A percentile compares a stretch with the other conserved stretches of the same genome.
Evolutionary conservation across 306 rosid genomes (phyloP).

Genomic region (Vigna hirtella): DNA sequence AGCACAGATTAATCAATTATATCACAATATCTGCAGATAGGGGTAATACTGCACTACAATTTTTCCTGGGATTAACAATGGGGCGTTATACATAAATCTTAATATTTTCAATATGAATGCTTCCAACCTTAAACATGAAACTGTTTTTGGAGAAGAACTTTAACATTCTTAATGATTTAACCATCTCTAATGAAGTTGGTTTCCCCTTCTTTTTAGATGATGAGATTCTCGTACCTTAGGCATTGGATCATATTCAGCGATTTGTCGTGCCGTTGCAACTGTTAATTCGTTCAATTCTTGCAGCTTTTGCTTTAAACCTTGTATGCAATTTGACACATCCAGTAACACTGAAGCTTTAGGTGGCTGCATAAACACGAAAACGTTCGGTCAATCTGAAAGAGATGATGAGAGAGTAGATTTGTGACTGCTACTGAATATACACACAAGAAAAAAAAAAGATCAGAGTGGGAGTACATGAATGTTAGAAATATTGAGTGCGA

Average conservation of each 20-base stretch:
- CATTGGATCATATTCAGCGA: constrained; percentile 49
- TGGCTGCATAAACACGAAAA: constrained; percentile 39
- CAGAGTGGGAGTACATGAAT: neutral
- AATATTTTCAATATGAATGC: no score
- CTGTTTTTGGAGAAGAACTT: neutral
- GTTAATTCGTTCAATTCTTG: constrained; percentile 47
- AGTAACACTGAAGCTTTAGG: constrained; percentile 47
- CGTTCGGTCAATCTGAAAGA: neutral
- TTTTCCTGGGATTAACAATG: neutral
- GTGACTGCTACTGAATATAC: neutral
- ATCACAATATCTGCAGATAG: neutral
- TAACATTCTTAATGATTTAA: no score
- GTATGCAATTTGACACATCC: constrained; percentile 52
- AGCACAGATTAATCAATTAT: neutral
- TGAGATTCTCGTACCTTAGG: constrained; percentile 49
- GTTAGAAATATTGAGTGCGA: neutral
- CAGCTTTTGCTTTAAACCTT: constrained; percentile 51
- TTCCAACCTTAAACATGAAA: no score
- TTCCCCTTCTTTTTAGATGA: neutral
- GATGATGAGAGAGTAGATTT: neutral
- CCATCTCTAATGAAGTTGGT: no score
- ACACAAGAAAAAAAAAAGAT: neutral
- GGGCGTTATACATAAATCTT: neutral
- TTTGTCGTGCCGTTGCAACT: constrained; percentile 17
- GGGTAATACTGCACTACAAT: neutral